Base-by-base conservation (phyloP, 805 yeast genomes). In the Naumovozyma castellii region DNA sequence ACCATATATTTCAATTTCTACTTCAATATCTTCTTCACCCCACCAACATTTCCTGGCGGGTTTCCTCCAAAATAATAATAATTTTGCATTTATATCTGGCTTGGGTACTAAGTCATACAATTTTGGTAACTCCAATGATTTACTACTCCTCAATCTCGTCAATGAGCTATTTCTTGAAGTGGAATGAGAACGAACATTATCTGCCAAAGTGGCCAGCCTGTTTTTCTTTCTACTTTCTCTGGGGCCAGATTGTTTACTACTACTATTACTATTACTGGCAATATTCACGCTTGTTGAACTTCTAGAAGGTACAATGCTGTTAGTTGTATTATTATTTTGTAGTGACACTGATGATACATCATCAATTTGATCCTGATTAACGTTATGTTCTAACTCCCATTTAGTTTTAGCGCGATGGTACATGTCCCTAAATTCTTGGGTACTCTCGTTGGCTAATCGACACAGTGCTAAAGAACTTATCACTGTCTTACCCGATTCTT, bases 21-120 rank as follows among this genome's bases (percentile, higher is more conserved):
- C 64, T 34, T 75, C 78, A 16, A 75, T 61, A 20, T 62, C 67
- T 34, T 76, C 75, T 56, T 78, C 76, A 5, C 84, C 72, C 98
- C 98, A 92, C 98, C 98, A 92, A 65, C 98, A 92, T 58, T 92
- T 92, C 56, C 97, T 74, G 2, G 98, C 98, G 1, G 98, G 98
- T 57, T 92, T 92, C 46, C 95, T 74, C 97, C 98, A 92, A 57
- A 92, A 92, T 38, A 92, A 65, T 29, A 92, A 68, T 38, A 92
- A 70, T 60, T 92, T 92, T 49, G 61, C 56, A 69, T 76, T 47
- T 53, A 66, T 49, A 34, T 59, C 57, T 18, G 64, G 62, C 30
- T 51, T 56, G n/a, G 60, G 57, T 18, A 56, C 61, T 36, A 56
- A 47, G 22, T 59, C 64, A 39, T 58, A 59, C 14, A 56, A 49